Percentiles rank a stretch among this genome's conserved stretches.
phyloP scores from a whole-genome alignment of 768 basidiomycete genomes.

The Termitomyces bulborhizus region DNA sequence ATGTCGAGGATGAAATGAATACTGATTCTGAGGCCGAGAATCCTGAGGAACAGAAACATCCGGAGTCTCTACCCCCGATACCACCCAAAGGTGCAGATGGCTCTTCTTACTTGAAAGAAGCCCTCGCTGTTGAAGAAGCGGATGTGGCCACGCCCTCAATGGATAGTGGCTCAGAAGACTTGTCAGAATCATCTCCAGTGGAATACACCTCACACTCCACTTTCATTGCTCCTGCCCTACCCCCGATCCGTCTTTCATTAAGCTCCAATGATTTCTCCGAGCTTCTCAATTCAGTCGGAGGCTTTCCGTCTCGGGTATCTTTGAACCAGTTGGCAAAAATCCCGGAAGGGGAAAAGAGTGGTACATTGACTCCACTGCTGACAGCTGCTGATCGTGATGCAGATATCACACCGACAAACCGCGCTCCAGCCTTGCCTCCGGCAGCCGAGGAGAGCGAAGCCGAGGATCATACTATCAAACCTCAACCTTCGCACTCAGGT shows the following conservation, averaged over 20 bases:
- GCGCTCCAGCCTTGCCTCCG: slow-evolving; percentile 16
- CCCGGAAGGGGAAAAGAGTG: slow-evolving; percentile 23
- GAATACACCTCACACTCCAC: slow-evolving; percentile 66
- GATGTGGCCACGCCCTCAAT: slow-evolving; percentile 21
- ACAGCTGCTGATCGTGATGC: slow-evolving; percentile 22
- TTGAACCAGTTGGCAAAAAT: slow-evolving; percentile 42
- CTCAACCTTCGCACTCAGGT: background rate
- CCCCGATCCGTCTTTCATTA: slow-evolving; percentile 89
- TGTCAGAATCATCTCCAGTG: slow-evolving; percentile 55
- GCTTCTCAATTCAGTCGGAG: slow-evolving; percentile 54
- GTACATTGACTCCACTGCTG: slow-evolving; percentile 28
- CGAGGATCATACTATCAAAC: slow-evolving; percentile 12
- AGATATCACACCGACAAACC: slow-evolving; percentile 21
- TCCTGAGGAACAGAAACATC: slow-evolving; percentile 15
- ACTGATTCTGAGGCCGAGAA: slow-evolving; percentile 54
- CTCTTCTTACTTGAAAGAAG: background rate
- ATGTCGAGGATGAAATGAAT: slow-evolving; percentile 71
- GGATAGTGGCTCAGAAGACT: slow-evolving; percentile 38
- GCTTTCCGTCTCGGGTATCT: slow-evolving; percentile 38
- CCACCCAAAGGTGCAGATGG: slow-evolving; percentile 34
- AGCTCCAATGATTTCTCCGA: slow-evolving; percentile 78
- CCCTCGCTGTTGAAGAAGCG: slow-evolving; percentile 11
- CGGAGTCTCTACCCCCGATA: slow-evolving; percentile 27
- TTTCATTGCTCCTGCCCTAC: slow-evolving; percentile 81
- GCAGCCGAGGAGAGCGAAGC: slow-evolving; percentile 9